A percentile compares a stretch with the other conserved stretches of the same genome.
Evolutionary conservation across 345 rosid species (phyloP).

Genomic region (Ceriops zippeliana): DNA sequence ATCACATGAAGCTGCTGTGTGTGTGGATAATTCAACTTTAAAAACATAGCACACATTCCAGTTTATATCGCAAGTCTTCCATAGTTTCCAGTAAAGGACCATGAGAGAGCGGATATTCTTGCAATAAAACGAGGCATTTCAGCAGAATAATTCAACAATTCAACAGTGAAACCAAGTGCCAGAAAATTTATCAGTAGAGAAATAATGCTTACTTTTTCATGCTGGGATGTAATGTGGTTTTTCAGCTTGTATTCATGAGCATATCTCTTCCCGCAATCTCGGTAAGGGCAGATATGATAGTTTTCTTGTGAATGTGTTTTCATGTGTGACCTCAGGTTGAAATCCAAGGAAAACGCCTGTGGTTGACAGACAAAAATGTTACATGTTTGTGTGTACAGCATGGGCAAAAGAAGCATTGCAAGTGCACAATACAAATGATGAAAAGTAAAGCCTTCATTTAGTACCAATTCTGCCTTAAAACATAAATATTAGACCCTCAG

Average conservation of each 20-base stretch:
- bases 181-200: not conserved
- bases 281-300: conserved; percentile 86
- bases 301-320: conserved; percentile 98
- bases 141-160: not conserved
- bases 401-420: not conserved
- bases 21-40: no score
- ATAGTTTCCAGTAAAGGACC: no score
- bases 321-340: conserved; percentile 96
- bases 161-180: not conserved
- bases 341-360: conserved; percentile 98
- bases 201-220: conserved; percentile 61
- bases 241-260: conserved; percentile 97
- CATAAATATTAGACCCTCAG: no score
- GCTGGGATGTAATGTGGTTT: conserved; percentile 78
- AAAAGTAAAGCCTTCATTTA: not conserved
- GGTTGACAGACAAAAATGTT: conserved; percentile 12
- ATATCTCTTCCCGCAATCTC: conserved; percentile 95
- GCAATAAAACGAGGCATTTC: not conserved
- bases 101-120: no score
- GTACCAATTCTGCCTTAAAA: not conserved
- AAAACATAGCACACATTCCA: no score
- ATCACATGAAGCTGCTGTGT: not conserved
- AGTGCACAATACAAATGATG: conserved; percentile 4
- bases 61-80: no score
- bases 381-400: not conserved